A percentile compares a stretch with the other conserved stretches of the same genome.
These are phyloP conservation scores for Sclerotinia spermophila DNA, from an alignment of 2,329 filamentous ascomycete genomes.

Conservation along the genomic window DNA sequence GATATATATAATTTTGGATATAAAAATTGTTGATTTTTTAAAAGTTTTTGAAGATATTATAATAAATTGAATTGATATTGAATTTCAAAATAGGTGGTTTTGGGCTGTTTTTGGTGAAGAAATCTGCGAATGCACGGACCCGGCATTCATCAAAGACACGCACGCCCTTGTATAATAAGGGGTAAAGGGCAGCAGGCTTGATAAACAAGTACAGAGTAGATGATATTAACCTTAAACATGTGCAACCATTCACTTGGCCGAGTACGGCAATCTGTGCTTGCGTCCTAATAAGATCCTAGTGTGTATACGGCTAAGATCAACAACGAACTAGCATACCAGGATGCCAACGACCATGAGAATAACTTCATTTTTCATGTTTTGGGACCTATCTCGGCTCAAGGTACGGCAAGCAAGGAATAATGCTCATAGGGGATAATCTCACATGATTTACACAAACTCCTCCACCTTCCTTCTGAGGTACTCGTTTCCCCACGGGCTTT, in stretches of 20 bases:
- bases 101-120: too few relatives aligned
- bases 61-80: too few relatives aligned
- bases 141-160: too few relatives aligned
- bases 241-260: not conserved
- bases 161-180: too few relatives aligned
- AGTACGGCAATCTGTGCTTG: not conserved
- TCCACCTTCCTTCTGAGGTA: not conserved
- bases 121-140: too few relatives aligned
- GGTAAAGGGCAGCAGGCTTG: not conserved
- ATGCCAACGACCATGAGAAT: not conserved
- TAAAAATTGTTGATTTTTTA: too few relatives aligned
- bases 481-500: not conserved
- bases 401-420: conserved; percentile 1
- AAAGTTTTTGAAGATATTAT: too few relatives aligned
- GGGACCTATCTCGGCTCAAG: conserved; percentile 1
- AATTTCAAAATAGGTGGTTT: too few relatives aligned
- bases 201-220: not conserved
- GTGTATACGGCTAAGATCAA: not conserved
- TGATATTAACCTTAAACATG: not conserved
- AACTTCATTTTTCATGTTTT: conserved; percentile 5
- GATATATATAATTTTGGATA: too few relatives aligned
- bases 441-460: not conserved
- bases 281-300: not conserved
- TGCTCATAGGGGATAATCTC: not conserved
- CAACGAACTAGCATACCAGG: not conserved